Evolutionary conservation across 192 early-diverging fungal species (phyloP), one percentile per base, ranked within the genome.

Genomic region (Radiomyces spectabilis): DNA sequence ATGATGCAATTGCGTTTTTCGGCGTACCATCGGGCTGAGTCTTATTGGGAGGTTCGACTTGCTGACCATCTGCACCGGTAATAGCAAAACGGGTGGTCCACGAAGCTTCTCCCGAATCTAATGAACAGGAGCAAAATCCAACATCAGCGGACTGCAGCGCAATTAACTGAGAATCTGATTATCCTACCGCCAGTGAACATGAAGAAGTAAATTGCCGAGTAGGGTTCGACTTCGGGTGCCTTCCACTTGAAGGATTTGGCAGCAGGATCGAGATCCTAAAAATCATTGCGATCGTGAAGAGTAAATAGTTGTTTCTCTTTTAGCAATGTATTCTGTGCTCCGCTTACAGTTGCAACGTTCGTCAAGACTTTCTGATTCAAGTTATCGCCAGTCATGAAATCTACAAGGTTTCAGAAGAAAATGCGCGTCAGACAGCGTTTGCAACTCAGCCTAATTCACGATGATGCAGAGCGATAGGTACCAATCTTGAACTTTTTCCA

Each of bases 311-410:
- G 2, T 12, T 4, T 26, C 33, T 38, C 4, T 21, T 3, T 15
- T 47, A 9, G 33, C 29, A n/a, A n/a, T n/a, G n/a, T n/a, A n/a
- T n/a, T n/a, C n/a, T n/a, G n/a, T n/a, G n/a, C n/a, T n/a, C n/a
- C n/a, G 19, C 56, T 54, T 55, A 66, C 64, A n/a, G 51, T 59
- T 22, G 62, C 68, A 41, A 70, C 41, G 18, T 44, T 69, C 15
- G 4, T 41, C 8, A 69, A 43, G 3, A 39, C 27, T 13, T 48
- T 38, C 31, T 70, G 68, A 3, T 64, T 30, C 4, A 26, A 9
- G 53, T 70, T 61, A 21, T 70, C 68, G 16, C 68, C 68, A 10
- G 68, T 70, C 68, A 70, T 70, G 21, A 70, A 60, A 47, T 70
- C 68, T 68, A 61, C 10, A 26, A 6, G 24, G 21, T n/a, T n/a